Base-by-base conservation (phyloP, 2,329 filamentous ascomycete species). In the Pseudogymnoascus sp. region DNA sequence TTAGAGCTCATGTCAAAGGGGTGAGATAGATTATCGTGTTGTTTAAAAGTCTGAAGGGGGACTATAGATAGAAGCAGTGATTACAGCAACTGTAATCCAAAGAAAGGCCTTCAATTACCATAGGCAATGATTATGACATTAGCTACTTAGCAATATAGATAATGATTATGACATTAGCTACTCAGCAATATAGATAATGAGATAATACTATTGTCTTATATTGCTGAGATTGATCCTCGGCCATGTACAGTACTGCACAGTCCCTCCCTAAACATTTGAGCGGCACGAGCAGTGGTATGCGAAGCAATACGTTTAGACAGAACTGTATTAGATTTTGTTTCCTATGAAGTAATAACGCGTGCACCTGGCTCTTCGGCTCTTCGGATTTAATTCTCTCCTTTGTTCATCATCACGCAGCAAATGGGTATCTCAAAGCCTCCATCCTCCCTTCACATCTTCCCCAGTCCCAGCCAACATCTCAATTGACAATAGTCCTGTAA, bases 401-500 rank as follows among this genome's bases (percentile, higher is more conserved):
- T 10, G 7, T 57, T 57, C 51, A 6, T 28, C 23, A 10, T 57
- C 48, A 11, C 51, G 51, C 51, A 57, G 51, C 51, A 57, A 57
- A 57, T 57, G 51, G 51, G 51, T 57, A 57, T 57, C 25, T 57
- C 28, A 34, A 57, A 19, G 28, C 51, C 28, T 57, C 16, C 25
- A n/a, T 11, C 28, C 28, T 34, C 25, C 28, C 10, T 19, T 34
- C 51, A 34, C 10, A 19, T 19, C 25, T 34, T 16, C n/a, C 28
- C n/a, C 51, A 4, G 11, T 19, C 28, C 25, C 3, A 57, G 23
- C 51, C n/a, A 57, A 19, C 28, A 3, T 2, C 28, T 57, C 31
- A 61, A 65, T 88, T 88, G 1, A 85, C 84, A 0, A 88, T 83
- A 1, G 81, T 82, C 74, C 86, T 86, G 75, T 88, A 88, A 61